These are phyloP conservation scores for Cryomyces antarcticus DNA, from an alignment of 495 filamentous ascomycete genomes.

Conservation along the genomic window DNA sequence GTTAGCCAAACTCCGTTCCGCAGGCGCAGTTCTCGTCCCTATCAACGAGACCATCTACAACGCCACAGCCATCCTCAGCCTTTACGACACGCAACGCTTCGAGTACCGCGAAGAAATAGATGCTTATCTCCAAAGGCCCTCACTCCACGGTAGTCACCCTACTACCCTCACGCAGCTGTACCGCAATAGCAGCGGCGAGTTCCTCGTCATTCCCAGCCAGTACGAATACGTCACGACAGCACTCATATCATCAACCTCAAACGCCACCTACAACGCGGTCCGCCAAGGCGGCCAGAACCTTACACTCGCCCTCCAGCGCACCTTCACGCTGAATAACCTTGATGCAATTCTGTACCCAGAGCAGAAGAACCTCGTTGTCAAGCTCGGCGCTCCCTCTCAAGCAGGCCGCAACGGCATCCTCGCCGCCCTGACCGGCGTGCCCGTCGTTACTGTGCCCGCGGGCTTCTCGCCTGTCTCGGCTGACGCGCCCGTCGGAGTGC, in stretches of 20 bases:
- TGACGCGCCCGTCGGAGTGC: constrained; percentile 33
- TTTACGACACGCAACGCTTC: constrained; percentile 34
- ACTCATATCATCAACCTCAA: constrained; percentile 24
- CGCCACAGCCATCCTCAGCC: constrained; percentile 20
- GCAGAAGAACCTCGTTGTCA: constrained; percentile 41
- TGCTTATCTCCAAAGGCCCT: constrained; percentile 23
- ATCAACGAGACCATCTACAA: constrained; percentile 32
- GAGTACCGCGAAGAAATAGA: constrained; percentile 34
- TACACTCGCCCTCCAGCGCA: constrained; percentile 23
- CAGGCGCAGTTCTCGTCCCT: constrained; percentile 24
- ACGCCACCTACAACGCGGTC: constrained; percentile 23
- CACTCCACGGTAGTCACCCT: constrained; percentile 13
- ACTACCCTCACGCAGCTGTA: constrained; percentile 26
- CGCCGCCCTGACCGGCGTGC: constrained; percentile 40
- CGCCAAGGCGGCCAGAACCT: constrained; percentile 26
- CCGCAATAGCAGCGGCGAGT: constrained; percentile 15
- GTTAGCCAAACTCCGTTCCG: constrained; percentile 15
- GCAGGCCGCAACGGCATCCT: constrained; percentile 41
- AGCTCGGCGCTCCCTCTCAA: constrained; percentile 32
- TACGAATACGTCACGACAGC: constrained; percentile 31
- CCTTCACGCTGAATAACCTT: constrained; percentile 27
- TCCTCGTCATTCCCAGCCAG: constrained; percentile 34
- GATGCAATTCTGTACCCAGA: constrained; percentile 46
- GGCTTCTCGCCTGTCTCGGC: constrained; percentile 24
- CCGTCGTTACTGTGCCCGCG: constrained; percentile 39